Conservation (phyloP, 192 early-diverging fungal genomes). For the Podila verticillata region DNA sequence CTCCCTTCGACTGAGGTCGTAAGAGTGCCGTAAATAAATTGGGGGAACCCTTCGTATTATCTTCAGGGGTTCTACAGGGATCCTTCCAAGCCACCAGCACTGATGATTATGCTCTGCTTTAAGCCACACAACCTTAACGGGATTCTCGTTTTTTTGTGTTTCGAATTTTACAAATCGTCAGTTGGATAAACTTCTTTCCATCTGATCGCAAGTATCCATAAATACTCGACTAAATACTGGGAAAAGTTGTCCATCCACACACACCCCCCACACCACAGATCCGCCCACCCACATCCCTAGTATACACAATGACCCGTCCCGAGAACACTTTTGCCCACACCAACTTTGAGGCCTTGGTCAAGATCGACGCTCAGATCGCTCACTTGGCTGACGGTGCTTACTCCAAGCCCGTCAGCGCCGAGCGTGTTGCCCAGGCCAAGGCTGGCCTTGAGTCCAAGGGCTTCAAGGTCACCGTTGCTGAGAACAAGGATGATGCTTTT, state of each 20-base stretch:
- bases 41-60: no score
- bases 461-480: constrained; percentile 51
- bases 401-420: constrained; percentile 35
- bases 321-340: constrained; percentile 40
- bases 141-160: no score
- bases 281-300: neutral
- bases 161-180: no score
- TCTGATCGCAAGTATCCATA: no score
- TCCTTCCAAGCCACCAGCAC: no score
- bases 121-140: no score
- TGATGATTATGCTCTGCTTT: no score
- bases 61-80: no score
- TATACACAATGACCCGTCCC: constrained; percentile 14
- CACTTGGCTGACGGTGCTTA: constrained; percentile 31
- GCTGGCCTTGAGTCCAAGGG: constrained; percentile 52
- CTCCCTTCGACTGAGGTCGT: constrained; percentile 51
- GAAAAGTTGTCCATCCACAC: no score
- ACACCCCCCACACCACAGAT: no score
- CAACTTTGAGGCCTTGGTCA: constrained; percentile 35
- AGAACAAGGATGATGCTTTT: constrained; percentile 50
- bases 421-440: constrained; percentile 33
- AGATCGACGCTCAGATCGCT: constrained; percentile 27
- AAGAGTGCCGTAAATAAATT: neutral
- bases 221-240: no score
- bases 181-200: no score